Base-by-base conservation (phyloP, 129 eudicot genomes). In the Escallonia herrerae region DNA sequence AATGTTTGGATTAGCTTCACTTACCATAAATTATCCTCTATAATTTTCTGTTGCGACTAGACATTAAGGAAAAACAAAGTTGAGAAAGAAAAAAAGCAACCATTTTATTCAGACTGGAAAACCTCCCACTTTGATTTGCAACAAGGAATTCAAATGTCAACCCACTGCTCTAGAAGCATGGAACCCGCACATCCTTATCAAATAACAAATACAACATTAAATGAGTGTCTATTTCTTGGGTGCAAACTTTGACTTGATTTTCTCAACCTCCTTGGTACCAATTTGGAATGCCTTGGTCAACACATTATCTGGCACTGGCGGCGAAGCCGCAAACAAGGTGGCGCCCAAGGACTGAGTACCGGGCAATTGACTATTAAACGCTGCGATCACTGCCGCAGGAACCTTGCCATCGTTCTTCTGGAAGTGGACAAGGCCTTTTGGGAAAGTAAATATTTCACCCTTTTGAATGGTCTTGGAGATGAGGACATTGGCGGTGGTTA, bases 311-410 rank as follows among this genome's bases (percentile, higher is more conserved):
- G 86, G 83, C 9, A 90, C 88, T 1, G 77, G 47, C 0, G 97
- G 97, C 13, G 86, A 49, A 5, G 97, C 73, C 2, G 81, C 81
- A 33, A 90, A 90, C 74, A 90, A 57, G 4, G 97, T 74, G 64
- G 76, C 79, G 7, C 86, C 90, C 51, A 84, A 68, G 15, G 86
- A 0, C 15, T 86, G 95, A n/a, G 95, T 87, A 1, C 97, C 95
- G 9, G 97, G 89, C 58, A 82, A 67, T 79, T 90, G 97, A 79
- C 97, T 90, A 62, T 86, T 86, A 69, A 89, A 89, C 12, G 79
- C 80, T 0, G 83, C 78, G 9, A 89, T 54, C 12, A 82, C 87
- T 1, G 96, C 58, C 0, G 93, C 94, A 1, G 87, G 81, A 22
- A 61, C 65, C 5, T 80, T 64, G 14, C 81, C 82, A 3, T 82